Conservation (phyloP, 306 rosid genomes). For the Dalbergia cultrata region DNA sequence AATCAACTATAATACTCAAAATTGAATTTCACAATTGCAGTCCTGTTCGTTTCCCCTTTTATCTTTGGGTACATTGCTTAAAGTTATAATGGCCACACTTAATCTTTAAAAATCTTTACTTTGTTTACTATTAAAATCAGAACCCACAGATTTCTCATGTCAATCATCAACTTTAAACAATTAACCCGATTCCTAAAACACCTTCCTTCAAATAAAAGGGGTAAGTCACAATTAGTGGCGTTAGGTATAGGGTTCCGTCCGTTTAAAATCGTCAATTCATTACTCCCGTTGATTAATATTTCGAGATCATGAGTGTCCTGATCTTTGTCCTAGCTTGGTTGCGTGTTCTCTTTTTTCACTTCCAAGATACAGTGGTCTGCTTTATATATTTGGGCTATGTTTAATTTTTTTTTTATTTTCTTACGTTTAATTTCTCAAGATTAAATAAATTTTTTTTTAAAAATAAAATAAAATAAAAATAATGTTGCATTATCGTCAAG, state of each 20-base stretch:
- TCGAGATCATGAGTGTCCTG: background rate
- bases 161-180: slow-evolving; percentile 23
- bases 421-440: too few relatives aligned
- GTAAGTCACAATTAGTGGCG: slow-evolving; percentile 33
- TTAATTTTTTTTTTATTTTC: too few relatives aligned
- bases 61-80: background rate
- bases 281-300: slow-evolving; percentile 17
- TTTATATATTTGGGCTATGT: background rate
- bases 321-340: slow-evolving; percentile 16
- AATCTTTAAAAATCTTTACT: background rate
- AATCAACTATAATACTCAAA: too few relatives aligned
- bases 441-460: too few relatives aligned
- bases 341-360: slow-evolving; percentile 43
- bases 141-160: slow-evolving; percentile 16
- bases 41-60: too few relatives aligned
- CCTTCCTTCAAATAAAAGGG: slow-evolving; percentile 10
- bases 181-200: background rate
- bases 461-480: too few relatives aligned
- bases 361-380: background rate
- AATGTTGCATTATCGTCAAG: too few relatives aligned
- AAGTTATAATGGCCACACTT: background rate
- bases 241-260: slow-evolving; percentile 50
- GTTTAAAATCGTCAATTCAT: slow-evolving; percentile 39
- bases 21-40: too few relatives aligned
- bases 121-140: background rate